Evolutionary conservation across 108 stramenopile genomes (phyloP), one percentile per base, ranked within the genome.

Genomic region (Licmophora abbreviata): DNA sequence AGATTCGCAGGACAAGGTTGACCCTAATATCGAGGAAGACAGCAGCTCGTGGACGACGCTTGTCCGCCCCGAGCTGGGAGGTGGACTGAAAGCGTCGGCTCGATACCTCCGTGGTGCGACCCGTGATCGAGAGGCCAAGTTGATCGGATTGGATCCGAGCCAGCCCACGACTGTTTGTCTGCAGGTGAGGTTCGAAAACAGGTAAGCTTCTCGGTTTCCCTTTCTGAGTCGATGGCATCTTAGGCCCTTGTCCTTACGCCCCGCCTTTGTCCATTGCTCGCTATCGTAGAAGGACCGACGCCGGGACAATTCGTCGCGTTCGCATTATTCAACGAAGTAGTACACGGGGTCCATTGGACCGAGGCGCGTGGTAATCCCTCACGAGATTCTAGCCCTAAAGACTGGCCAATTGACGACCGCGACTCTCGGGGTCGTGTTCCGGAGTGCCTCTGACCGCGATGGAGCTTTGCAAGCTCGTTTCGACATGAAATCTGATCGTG

Each of bases 61-160:
- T 54, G 76, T 91, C n/a, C 72, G 85, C 7, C 81, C 84, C 10
- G 78, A 82, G 43, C 65, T 84, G 25, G 53, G 69, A 27, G 75
- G 81, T 36, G 89, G 89, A 23, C 48, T 91, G 18, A 56, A 65
- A 9, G 80, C 79, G 2, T 63, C 68, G 44, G 63, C 62, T 30
- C 70, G 85, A 31, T 87, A 74, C 55, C 26, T 91, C n/a, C 69
- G 80, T 41, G 83, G 83, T 0, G 8, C 51, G 8, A 56, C 73
- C 24, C 70, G 59, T 42, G 36, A 42, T 9, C 55, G 52, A 25
- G 76, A 86, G 35, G 58, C 69, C 29, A 41, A 71, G 42, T 11
- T 77, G 29, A 63, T 69, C 36, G 83, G 78, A 29, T 22, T 82
- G 1, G 73, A 76, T 58, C 63, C 76, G 17, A 57, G 59, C 27